A percentile compares a stretch with the other conserved stretches of the same genome.
Evolutionary conservation across 257 asterid genomes (phyloP).

Genomic region (Plantago major): DNA sequence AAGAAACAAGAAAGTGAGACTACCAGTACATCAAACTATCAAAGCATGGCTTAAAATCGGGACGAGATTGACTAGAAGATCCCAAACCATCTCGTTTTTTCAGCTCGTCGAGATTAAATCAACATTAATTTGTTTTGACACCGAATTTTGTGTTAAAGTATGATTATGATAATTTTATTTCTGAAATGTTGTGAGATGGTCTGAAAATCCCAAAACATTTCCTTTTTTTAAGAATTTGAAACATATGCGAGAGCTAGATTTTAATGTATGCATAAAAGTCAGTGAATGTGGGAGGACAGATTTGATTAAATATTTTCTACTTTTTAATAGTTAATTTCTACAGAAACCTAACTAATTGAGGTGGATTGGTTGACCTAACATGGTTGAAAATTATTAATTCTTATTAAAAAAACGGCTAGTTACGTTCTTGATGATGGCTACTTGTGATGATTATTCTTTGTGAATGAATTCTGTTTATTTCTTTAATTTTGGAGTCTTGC

Average conservation of each 20-base stretch:
- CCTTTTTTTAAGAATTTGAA: too few relatives aligned
- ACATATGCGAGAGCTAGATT: too few relatives aligned
- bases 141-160: too few relatives aligned
- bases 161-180: too few relatives aligned
- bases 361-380: conserved; percentile 18
- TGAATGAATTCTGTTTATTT: conserved; percentile 5
- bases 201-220: too few relatives aligned
- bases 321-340: neutral
- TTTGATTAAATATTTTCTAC: neutral
- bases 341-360: conserved; percentile 10
- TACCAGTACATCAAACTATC: neutral
- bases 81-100: too few relatives aligned
- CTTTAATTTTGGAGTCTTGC: conserved; percentile 1
- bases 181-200: too few relatives aligned
- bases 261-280: neutral
- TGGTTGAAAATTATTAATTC: neutral
- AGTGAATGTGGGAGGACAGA: conserved; percentile 6
- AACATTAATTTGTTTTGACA: too few relatives aligned
- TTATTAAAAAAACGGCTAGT: conserved; percentile 11
- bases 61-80: too few relatives aligned
- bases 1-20: conserved; percentile 4
- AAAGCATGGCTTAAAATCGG: too few relatives aligned
- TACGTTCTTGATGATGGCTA: conserved; percentile 10
- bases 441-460: conserved; percentile 4
- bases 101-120: too few relatives aligned